phyloP scores from a whole-genome alignment of 164 flowering plant genomes.

The Chimonanthus salicifolius region DNA sequence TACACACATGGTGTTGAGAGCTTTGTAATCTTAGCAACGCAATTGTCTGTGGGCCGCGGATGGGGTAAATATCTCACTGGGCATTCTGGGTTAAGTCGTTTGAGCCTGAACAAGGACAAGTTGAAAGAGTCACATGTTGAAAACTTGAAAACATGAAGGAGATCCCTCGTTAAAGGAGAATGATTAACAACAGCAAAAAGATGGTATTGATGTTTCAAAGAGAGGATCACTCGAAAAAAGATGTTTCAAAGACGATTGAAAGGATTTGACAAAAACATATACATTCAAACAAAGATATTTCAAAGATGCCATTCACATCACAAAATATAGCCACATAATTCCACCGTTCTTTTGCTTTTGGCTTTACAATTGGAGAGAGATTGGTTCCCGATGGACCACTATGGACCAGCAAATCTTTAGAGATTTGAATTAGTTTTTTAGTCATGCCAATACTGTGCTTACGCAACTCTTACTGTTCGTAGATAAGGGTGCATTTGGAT shows the following conservation, averaged over 20 bases:
- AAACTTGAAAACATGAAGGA: background rate
- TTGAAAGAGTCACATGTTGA: background rate
- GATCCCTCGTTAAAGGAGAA: background rate
- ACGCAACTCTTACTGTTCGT: too few species aligned
- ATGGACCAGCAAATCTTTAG: too few species aligned
- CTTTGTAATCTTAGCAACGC: slow-evolving; percentile 45
- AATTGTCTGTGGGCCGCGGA: slow-evolving; percentile 66
- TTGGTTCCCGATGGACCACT: too few species aligned
- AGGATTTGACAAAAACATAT: background rate
- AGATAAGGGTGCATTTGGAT: too few species aligned
- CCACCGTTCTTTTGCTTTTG: background rate
- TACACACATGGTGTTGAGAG: slow-evolving; percentile 1
- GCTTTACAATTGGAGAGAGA: too few species aligned
- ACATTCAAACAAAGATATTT: background rate
- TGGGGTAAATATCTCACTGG: slow-evolving; percentile 57
- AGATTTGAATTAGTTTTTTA: too few species aligned
- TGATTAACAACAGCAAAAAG: background rate
- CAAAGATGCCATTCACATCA: background rate
- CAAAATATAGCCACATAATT: background rate
- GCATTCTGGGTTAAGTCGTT: slow-evolving; percentile 44
- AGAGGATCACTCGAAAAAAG: background rate
- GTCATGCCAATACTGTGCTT: too few species aligned
- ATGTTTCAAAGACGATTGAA: background rate
- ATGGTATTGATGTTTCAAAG: background rate
- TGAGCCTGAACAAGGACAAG: slow-evolving; percentile 41